Percentiles rank a stretch among this genome's conserved stretches.
Evolutionary conservation across 352 stramenopile genomes (phyloP).

Genomic region (Phytophthora aleatoria): DNA sequence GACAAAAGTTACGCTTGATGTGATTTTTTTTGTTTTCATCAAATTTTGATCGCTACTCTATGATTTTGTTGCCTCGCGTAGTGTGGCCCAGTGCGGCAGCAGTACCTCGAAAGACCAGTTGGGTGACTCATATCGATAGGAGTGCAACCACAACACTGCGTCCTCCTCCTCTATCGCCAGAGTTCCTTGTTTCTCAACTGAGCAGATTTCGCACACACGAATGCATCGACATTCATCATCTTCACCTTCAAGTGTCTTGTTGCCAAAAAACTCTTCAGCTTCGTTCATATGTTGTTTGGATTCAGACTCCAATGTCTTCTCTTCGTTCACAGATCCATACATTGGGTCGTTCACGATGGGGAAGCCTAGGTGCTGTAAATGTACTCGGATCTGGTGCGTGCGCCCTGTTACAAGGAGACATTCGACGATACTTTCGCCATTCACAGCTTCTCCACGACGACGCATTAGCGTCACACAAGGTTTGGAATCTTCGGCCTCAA

Average conservation of each 20-base stretch:
- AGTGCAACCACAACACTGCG: conserved; percentile 54
- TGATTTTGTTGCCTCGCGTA: conserved; percentile 6
- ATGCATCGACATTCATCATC: conserved; percentile 26
- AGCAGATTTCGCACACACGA: conserved; percentile 27
- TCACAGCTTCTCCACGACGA: conserved; percentile 25
- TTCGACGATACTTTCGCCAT: conserved; percentile 79
- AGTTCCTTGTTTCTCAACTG: neutral
- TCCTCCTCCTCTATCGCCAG: conserved; percentile 7
- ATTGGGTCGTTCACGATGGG: conserved; percentile 96
- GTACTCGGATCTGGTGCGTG: conserved; percentile 96
- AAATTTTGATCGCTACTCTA: neutral
- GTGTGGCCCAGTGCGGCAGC: conserved; percentile 41
- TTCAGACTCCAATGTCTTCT: neutral
- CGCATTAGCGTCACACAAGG: conserved; percentile 48
- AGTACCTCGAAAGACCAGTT: conserved; percentile 49
- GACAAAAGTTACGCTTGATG: neutral
- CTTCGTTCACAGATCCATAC: conserved; percentile 64
- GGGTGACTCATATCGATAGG: conserved; percentile 49
- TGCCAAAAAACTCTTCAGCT: neutral
- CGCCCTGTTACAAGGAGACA: conserved; percentile 91
- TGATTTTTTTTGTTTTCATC: neutral
- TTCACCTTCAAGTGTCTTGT: neutral
- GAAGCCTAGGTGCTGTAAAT: conserved; percentile 87
- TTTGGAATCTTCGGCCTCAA: conserved; percentile 36
- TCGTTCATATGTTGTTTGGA: neutral